Base-by-base conservation (phyloP, 2,329 filamentous ascomycete genomes). In the Hymenoscyphus linearis region DNA sequence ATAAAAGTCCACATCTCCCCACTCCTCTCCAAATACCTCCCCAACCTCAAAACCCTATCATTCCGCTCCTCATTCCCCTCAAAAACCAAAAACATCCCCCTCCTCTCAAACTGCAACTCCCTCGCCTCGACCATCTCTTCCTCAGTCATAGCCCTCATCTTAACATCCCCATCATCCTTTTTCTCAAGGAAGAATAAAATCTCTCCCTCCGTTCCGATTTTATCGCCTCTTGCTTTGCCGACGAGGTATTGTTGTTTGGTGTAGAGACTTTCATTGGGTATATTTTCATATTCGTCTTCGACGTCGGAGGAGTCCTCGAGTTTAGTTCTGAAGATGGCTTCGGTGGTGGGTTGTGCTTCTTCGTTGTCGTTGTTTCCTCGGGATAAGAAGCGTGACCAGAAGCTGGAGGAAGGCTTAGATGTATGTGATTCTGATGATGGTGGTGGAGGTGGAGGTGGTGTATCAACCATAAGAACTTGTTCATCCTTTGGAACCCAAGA, bases 21-120 rank as follows among this genome's bases (percentile, higher is more conserved):
- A 53, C 27, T 27, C 25, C 52, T 25, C 52, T 52, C 54, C 52
- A 63, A 47, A 52, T 63, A 64, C 36, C 59, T 61, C 26, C 60
- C 60, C 26, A 67, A 18, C 34, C 58, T 27, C 59, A 62, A 25
- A 12, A 35, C 16, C n/a, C 55, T 22, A 13, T 26, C 31, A 57
- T n/a, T 37, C 18, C 13, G 14, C 22, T 26, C 36, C 13, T 37
- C 35, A 25, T 44, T 31, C 16, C 26, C 36, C 25, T n/a, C 53
- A 54, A 25, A 27, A 56, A 31, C n/a, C 14, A 61, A 47, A 25
- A 47, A 47, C 18, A 26, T 53, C 22, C 50, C 25, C 26, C 16
- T 53, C 50, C 50, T 53, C 50, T 34, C 50, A 4, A 16, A 16
- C 13, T 53, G 27, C 50, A 47, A 47, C 6, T 47, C 6, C 40